Evolutionary conservation across 1,284 basidiomycete genomes (phyloP).

Genomic region (Fomitopsis pinicola): DNA sequence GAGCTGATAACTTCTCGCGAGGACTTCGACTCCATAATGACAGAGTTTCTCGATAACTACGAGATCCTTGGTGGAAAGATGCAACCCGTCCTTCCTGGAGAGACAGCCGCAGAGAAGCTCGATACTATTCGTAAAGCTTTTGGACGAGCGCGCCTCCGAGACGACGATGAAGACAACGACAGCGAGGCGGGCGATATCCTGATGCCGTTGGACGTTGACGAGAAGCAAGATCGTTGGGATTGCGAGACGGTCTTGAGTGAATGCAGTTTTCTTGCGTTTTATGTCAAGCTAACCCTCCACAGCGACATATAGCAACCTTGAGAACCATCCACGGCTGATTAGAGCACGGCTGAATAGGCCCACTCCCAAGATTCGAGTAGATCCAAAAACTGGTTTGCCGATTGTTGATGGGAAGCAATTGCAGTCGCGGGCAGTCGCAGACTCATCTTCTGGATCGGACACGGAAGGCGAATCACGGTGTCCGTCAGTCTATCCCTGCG

Average conservation of each 20-base stretch:
- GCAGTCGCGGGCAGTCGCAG: conserved; percentile 8
- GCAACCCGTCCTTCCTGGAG: conserved; percentile 67
- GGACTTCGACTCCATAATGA: conserved; percentile 90
- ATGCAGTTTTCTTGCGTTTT: conserved; percentile 24
- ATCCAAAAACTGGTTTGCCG: conserved; percentile 76
- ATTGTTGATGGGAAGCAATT: conserved; percentile 34
- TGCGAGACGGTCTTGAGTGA: conserved; percentile 90
- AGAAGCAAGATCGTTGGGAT: conserved; percentile 85
- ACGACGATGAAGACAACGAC: conserved; percentile 26
- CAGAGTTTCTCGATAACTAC: conserved; percentile 92
- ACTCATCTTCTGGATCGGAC: conserved; percentile 14
- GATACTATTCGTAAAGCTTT: conserved; percentile 77
- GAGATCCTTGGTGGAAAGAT: conserved; percentile 91
- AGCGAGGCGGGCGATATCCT: conserved; percentile 47
- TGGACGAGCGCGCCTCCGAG: conserved; percentile 58
- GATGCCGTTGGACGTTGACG: conserved; percentile 50
- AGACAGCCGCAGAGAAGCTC: conserved; percentile 74
- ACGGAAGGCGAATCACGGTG: conserved; percentile 32
- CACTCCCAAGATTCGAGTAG: conserved; percentile 63
- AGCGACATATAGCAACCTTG: conserved; percentile 95
- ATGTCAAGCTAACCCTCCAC: conserved; percentile 2
- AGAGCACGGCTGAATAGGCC: conserved; percentile 53
- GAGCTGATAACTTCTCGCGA: conserved; percentile 77
- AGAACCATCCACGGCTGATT: conserved; percentile 90
- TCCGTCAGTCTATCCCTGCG: conserved; percentile 14